phyloP scores from a whole-genome alignment of 1,284 basidiomycete species.

The Sanghuangporus sanghuang region DNA sequence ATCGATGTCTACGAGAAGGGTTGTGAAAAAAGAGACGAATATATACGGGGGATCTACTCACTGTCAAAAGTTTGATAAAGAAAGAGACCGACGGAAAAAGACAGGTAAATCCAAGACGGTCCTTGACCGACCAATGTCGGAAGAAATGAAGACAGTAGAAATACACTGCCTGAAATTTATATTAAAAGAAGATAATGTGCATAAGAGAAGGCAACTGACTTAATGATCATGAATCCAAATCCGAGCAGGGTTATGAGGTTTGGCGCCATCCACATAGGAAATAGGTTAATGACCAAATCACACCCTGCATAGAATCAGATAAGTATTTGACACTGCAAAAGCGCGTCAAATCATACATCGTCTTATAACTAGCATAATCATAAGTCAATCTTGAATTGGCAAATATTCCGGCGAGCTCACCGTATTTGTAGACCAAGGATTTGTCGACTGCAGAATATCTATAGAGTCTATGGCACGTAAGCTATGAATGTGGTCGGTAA shows the following conservation, averaged over 20 bases:
- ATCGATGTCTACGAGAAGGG: conserved; percentile 19
- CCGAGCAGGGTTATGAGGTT: conserved; percentile 23
- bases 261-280: conserved; percentile 23
- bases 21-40: background rate
- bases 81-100: conserved; percentile 22
- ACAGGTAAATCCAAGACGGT: conserved; percentile 22
- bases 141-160: conserved; percentile 17
- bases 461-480: conserved; percentile 9
- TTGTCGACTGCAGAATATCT: conserved; percentile 22
- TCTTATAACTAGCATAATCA: conserved; percentile 16
- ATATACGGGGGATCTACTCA: conserved; percentile 3
- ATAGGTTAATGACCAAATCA: conserved; percentile 20
- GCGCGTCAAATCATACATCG: conserved; percentile 16
- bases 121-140: conserved; percentile 20
- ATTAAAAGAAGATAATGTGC: background rate
- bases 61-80: conserved; percentile 25
- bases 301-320: conserved; percentile 15
- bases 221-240: conserved; percentile 21
- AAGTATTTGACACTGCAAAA: background rate
- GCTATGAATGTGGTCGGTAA: background rate
- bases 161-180: conserved; percentile 9
- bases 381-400: background rate
- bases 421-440: conserved; percentile 22
- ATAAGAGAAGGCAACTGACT: conserved; percentile 14
- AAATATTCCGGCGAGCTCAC: conserved; percentile 1